Evolutionary conservation across 1,284 basidiomycete species (phyloP).

Genomic region (Apiotrichum porosum): DNA sequence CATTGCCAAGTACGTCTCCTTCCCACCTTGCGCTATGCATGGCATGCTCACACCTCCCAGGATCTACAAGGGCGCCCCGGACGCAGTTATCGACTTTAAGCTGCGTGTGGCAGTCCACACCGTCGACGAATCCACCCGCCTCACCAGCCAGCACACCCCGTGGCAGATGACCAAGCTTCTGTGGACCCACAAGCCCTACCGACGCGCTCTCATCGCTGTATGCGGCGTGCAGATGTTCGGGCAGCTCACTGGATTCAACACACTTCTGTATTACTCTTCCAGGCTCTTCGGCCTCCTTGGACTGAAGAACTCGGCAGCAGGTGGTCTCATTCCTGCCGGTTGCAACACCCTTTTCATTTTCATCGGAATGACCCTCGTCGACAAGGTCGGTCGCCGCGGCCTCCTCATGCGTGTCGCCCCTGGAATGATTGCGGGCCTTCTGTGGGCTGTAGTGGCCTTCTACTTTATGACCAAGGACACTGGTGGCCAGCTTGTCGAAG

Average conservation of each 20-base stretch:
- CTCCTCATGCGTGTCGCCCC: constrained; percentile 26
- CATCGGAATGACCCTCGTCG: constrained; percentile 33
- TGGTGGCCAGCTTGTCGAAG: constrained; percentile 12
- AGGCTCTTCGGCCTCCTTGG: constrained; percentile 40
- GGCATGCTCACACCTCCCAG: too few relatives aligned
- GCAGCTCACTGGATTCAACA: constrained; percentile 45
- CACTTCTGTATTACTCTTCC: constrained; percentile 34
- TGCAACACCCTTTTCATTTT: constrained; percentile 43
- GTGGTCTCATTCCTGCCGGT: constrained; percentile 39
- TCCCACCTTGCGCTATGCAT: too few relatives aligned
- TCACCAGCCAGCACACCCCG: constrained; percentile 15
- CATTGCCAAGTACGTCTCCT: too few relatives aligned
- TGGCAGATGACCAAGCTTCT: constrained; percentile 9
- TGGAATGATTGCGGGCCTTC: constrained; percentile 28
- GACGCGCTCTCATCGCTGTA: constrained; percentile 22
- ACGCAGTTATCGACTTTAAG: constrained; percentile 37
- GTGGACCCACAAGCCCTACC: constrained; percentile 24
- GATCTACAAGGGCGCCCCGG: constrained; percentile 33
- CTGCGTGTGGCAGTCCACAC: constrained; percentile 29
- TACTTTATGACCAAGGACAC: constrained; percentile 16
- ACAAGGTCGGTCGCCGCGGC: constrained; percentile 8
- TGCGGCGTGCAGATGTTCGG: constrained; percentile 15
- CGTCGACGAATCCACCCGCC: constrained; percentile 21
- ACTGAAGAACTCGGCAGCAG: constrained; percentile 39
- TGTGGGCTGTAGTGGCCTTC: constrained; percentile 33